These are phyloP conservation scores for Drosera spatulata DNA, from an alignment of 179 eudicot species.

Conservation along the genomic window DNA sequence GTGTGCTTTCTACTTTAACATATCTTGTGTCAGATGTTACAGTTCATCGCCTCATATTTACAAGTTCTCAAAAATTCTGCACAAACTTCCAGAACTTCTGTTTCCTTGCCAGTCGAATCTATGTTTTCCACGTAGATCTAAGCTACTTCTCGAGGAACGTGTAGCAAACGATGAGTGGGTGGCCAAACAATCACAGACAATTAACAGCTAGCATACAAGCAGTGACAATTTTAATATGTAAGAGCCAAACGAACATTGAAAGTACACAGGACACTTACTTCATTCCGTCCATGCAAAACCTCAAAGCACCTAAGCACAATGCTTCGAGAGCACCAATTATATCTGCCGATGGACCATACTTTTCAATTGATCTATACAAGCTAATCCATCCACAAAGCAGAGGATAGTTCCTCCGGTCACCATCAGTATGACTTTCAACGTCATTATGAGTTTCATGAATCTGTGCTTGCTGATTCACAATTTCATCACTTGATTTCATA, in stretches of 20 bases:
- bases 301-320: slow-evolving; percentile 52
- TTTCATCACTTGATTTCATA: slow-evolving; percentile 24
- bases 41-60: too few relatives aligned
- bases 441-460: slow-evolving; percentile 25
- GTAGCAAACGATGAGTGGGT: too few relatives aligned
- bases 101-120: too few relatives aligned
- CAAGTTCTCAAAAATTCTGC: too few relatives aligned
- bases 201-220: too few relatives aligned
- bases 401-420: slow-evolving; percentile 56
- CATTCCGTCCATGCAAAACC: slow-evolving; percentile 60
- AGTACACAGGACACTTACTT: slow-evolving; percentile 29
- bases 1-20: too few relatives aligned
- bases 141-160: too few relatives aligned
- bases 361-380: slow-evolving; percentile 50
- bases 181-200: too few relatives aligned
- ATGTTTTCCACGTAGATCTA: too few relatives aligned
- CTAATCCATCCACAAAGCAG: slow-evolving; percentile 66
- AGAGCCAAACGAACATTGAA: background rate
- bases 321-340: slow-evolving; percentile 53
- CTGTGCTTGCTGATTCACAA: slow-evolving; percentile 32
- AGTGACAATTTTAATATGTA: background rate
- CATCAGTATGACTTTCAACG: slow-evolving; percentile 17
- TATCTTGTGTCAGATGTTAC: too few relatives aligned
- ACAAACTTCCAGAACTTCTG: too few relatives aligned
- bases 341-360: slow-evolving; percentile 40